Percentiles rank a stretch among this genome's conserved stretches.
Conservation (phyloP, 768 basidiomycete species). For the Russula abietina region DNA sequence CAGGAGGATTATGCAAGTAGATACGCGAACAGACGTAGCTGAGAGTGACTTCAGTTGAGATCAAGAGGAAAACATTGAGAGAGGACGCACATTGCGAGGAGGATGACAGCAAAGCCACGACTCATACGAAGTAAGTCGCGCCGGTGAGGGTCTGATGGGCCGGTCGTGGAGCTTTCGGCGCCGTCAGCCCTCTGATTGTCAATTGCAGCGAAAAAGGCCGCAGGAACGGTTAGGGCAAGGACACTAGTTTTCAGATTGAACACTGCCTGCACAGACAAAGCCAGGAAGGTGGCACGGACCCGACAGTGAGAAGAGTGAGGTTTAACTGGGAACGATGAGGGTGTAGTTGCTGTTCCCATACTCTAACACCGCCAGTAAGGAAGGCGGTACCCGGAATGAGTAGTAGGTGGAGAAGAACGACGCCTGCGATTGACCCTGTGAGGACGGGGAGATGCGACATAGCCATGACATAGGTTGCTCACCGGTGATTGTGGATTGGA, state of each 20-base stretch:
- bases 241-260: slow-evolving; percentile 39
- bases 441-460: background rate
- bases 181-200: slow-evolving; percentile 35
- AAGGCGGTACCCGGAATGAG: slow-evolving; percentile 67
- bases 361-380: slow-evolving; percentile 62
- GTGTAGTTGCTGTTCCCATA: slow-evolving; percentile 62
- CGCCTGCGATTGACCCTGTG: slow-evolving; percentile 38
- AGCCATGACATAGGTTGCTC: slow-evolving; percentile 9
- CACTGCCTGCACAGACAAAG: background rate
- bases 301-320: slow-evolving; percentile 61
- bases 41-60: background rate
- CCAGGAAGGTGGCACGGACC: slow-evolving; percentile 36
- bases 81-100: slow-evolving; percentile 49
- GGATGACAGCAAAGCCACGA: slow-evolving; percentile 56
- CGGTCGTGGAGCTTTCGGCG: slow-evolving; percentile 25
- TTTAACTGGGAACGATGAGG: slow-evolving; percentile 62
- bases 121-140: slow-evolving; percentile 53
- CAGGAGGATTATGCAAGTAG: slow-evolving; percentile 66
- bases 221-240: slow-evolving; percentile 55
- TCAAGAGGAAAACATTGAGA: background rate
- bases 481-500: slow-evolving; percentile 69
- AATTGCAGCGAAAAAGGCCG: slow-evolving; percentile 61
- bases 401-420: slow-evolving; percentile 66
- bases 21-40: slow-evolving; percentile 65
- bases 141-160: slow-evolving; percentile 41